A percentile compares a stretch with the other conserved stretches of the same genome.
These are phyloP conservation scores for Claviceps sp. DNA, from an alignment of 2,329 filamentous ascomycete genomes.

Conservation along the genomic window DNA sequence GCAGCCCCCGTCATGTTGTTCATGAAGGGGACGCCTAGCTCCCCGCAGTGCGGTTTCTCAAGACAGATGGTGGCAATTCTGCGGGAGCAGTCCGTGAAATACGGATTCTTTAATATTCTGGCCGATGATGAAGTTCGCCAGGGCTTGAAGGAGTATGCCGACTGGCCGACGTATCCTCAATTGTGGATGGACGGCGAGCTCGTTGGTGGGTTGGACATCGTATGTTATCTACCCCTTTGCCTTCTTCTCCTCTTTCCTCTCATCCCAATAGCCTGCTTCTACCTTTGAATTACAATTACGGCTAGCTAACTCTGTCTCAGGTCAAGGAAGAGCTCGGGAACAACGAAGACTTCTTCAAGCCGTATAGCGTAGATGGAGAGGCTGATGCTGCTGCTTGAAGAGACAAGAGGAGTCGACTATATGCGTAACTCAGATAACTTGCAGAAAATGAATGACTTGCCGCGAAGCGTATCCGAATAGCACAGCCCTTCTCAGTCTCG, in stretches of 20 bases:
- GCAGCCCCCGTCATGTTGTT: slow-evolving; percentile 97
- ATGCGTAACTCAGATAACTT: not conserved
- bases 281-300: no score
- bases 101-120: slow-evolving; percentile 98
- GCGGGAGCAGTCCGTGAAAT: slow-evolving; percentile 81
- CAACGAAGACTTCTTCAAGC: slow-evolving; percentile 68
- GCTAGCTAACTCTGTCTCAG: slow-evolving; percentile 29
- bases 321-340: slow-evolving; percentile 87
- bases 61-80: slow-evolving; percentile 77
- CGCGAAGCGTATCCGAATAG: not conserved
- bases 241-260: not conserved
- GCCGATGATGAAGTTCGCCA: slow-evolving; percentile 95
- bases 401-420: not conserved
- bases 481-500: not conserved
- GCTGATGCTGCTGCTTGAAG: slow-evolving; percentile 24
- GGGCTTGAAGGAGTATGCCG: slow-evolving; percentile 92
- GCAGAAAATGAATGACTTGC: not conserved
- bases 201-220: slow-evolving; percentile 89
- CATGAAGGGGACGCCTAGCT: slow-evolving; percentile 89
- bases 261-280: not conserved
- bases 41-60: slow-evolving; percentile 86
- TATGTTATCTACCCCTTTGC: slow-evolving; percentile 34
- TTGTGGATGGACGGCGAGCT: slow-evolving; percentile 85
- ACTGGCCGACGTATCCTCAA: slow-evolving; percentile 97
- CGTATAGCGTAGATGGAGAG: slow-evolving; percentile 46